Evolutionary conservation across 1,284 basidiomycete species (phyloP), one percentile per base, ranked within the genome.

Genomic region (Heliocybe sulcata): DNA sequence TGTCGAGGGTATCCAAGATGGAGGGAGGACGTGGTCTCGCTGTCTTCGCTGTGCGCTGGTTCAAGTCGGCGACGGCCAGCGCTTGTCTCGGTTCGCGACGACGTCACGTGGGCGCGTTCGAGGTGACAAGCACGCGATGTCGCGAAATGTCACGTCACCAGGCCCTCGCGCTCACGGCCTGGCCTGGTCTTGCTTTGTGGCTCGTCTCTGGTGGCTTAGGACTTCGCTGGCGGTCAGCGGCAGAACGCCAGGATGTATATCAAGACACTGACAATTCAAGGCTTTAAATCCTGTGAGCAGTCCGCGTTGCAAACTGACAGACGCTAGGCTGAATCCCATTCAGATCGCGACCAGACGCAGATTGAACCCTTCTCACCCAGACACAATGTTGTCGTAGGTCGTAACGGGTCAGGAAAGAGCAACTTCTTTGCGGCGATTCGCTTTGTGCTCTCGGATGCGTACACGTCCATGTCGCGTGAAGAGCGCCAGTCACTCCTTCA

Each of bases 401-500:
- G 95, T 47, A 98, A 98, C 78, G 95, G 94, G 10, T 93, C 90
- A 19, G 94, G 94, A 55, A 98, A 98, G 77, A 94, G 91, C 64
- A 98, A 98, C 69, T 97, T 98, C 77, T 98, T 98, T 70, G 87
- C 91, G 91, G 93, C 95, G 19, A 97, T 98, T 65, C 90, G 96
- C 9, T 99, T 99, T 65, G 96, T 99, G 2, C 80, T 99, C 6
- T 95, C 94, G 4, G 97, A 99, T 75, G 94, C 95, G 25, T 98
- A 99, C 66, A 95, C 93, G 0, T 95, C 92, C 35, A 91, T 99
- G 86, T 86, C 88, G 10, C 81, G 92, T 50, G 94, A 98, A 66
- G 96, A 98, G 71, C 83, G 96, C 16, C 92, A 94, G 65, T 81
- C 91, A 0, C 80, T 99, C 4, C 75, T 99, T 3, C 96, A 98